phyloP scores from a whole-genome alignment of 2,329 filamentous ascomycete genomes.

The Fonsecaea pedrosoi region DNA sequence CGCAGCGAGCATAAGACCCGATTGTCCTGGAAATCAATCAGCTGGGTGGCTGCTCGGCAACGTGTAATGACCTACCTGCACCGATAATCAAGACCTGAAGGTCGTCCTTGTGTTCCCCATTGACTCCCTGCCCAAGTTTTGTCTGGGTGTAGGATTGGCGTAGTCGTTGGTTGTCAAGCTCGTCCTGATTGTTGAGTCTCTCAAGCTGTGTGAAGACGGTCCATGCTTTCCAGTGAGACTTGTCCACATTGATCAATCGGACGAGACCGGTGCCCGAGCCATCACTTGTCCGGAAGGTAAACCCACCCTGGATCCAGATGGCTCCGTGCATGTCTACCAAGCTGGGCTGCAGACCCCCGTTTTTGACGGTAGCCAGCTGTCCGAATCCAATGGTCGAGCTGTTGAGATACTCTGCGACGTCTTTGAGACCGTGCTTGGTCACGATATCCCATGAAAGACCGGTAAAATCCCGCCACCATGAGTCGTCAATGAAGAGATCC shows the following conservation, averaged over 20 bases:
- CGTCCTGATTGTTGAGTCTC: constrained; percentile 11
- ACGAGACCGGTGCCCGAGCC: constrained; percentile 14
- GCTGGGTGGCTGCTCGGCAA: neutral
- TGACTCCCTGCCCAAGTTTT: neutral
- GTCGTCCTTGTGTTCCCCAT: constrained; percentile 5
- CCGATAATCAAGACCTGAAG: constrained; percentile 22
- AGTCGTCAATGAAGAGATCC: constrained; percentile 15
- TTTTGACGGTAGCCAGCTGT: neutral
- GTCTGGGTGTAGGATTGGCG: constrained; percentile 12
- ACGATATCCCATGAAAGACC: constrained; percentile 14
- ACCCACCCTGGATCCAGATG: constrained; percentile 16
- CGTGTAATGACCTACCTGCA: constrained; percentile 11
- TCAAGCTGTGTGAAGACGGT: constrained; percentile 15
- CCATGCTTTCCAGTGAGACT: constrained; percentile 16
- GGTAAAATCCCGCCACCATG: constrained; percentile 17
- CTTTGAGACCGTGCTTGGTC: constrained; percentile 6
- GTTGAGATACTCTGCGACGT: constrained; percentile 5
- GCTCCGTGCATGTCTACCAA: constrained; percentile 11
- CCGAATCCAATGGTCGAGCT: constrained; percentile 14
- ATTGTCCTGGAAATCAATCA: constrained; percentile 19
- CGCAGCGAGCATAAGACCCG: constrained; percentile 63
- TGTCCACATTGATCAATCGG: constrained; percentile 14
- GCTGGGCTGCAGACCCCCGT: constrained; percentile 11
- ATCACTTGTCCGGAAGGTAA: constrained; percentile 14
- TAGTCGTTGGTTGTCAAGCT: constrained; percentile 6